Evolutionary conservation across 352 stramenopile genomes (phyloP).

Genomic region (Phytophthora colocasiae): DNA sequence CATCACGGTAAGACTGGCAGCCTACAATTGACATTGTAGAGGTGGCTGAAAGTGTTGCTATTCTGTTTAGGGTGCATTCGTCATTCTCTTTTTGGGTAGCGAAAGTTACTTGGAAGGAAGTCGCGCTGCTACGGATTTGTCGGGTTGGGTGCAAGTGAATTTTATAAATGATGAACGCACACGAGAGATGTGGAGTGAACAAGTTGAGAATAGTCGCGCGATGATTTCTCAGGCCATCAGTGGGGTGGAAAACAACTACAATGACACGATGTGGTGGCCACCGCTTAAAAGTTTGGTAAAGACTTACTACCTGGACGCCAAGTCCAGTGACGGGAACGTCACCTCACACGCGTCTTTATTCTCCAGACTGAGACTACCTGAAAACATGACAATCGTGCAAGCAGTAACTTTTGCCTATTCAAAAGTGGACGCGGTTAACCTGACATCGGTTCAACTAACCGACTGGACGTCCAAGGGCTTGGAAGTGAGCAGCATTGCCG

Average conservation of each 20-base stretch:
- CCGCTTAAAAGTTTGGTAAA: slow-evolving; percentile 84
- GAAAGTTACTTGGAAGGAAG: slow-evolving; percentile 90
- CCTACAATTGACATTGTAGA: not conserved
- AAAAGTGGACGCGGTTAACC: slow-evolving; percentile 87
- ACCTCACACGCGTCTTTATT: slow-evolving; percentile 60
- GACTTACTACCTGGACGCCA: slow-evolving; percentile 84
- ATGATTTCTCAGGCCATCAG: slow-evolving; percentile 85
- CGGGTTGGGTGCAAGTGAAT: slow-evolving; percentile 85
- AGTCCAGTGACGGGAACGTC: slow-evolving; percentile 60
- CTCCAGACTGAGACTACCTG: slow-evolving; percentile 60
- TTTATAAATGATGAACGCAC: slow-evolving; percentile 90
- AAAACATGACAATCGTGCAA: slow-evolving; percentile 87
- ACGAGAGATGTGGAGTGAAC: slow-evolving; percentile 82
- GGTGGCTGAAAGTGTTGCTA: not conserved
- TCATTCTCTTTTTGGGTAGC: slow-evolving; percentile 83
- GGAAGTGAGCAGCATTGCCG: slow-evolving; percentile 83
- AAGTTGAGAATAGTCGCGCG: slow-evolving; percentile 80
- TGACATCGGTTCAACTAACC: slow-evolving; percentile 85
- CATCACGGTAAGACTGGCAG: slow-evolving; percentile 56
- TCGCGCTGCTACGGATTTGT: slow-evolving; percentile 73
- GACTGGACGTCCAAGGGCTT: slow-evolving; percentile 88
- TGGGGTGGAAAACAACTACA: slow-evolving; percentile 88
- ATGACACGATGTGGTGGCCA: slow-evolving; percentile 91
- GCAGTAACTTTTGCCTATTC: slow-evolving; percentile 77
- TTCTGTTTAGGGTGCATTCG: slow-evolving; percentile 68